A percentile compares a stretch with the other conserved stretches of the same genome.
Evolutionary conservation across 2,329 filamentous ascomycete species (phyloP).

Genomic region (Malbranchea cinnamomea): DNA sequence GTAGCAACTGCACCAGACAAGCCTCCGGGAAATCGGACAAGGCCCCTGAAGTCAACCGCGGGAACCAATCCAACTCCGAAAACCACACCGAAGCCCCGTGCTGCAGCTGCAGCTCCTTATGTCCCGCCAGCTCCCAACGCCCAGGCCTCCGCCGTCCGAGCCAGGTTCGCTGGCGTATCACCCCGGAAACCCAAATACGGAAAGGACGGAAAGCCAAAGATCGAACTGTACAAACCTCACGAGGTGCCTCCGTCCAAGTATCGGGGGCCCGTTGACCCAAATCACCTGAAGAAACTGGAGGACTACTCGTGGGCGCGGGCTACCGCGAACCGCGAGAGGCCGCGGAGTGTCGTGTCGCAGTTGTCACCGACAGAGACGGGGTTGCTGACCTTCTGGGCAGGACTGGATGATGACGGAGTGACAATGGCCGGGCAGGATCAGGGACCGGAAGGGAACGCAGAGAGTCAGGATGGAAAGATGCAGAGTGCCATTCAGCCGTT

Average conservation of each 20-base stretch:
- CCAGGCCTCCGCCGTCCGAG: constrained; percentile 1
- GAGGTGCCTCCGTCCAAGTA: constrained; percentile 36
- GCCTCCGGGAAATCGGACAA: neutral
- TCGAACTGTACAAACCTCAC: constrained; percentile 34
- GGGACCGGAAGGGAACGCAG: too few species aligned
- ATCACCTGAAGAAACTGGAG: constrained; percentile 28
- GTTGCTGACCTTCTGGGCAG: constrained; percentile 5
- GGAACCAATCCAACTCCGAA: neutral
- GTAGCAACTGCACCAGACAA: too few species aligned
- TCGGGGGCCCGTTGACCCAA: constrained; percentile 31
- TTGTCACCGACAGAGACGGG: constrained; percentile 22
- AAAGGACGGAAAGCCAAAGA: constrained; percentile 23
- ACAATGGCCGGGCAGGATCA: too few species aligned
- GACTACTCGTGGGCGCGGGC: constrained; percentile 27
- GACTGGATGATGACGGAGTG: too few species aligned
- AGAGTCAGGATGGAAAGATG: too few species aligned
- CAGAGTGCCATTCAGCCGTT: too few species aligned
- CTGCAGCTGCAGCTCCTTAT: constrained; percentile 4
- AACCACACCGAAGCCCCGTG: neutral
- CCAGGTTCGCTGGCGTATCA: constrained; percentile 18
- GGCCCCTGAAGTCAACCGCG: neutral
- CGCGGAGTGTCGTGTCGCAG: constrained; percentile 21
- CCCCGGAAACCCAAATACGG: constrained; percentile 2
- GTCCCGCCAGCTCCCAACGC: constrained; percentile 5
- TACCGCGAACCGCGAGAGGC: constrained; percentile 20